Evolutionary conservation across 176 grass and related monocot genomes (phyloP), one percentile per base, ranked within the genome.

Genomic region (Coix lacrymajobi): DNA sequence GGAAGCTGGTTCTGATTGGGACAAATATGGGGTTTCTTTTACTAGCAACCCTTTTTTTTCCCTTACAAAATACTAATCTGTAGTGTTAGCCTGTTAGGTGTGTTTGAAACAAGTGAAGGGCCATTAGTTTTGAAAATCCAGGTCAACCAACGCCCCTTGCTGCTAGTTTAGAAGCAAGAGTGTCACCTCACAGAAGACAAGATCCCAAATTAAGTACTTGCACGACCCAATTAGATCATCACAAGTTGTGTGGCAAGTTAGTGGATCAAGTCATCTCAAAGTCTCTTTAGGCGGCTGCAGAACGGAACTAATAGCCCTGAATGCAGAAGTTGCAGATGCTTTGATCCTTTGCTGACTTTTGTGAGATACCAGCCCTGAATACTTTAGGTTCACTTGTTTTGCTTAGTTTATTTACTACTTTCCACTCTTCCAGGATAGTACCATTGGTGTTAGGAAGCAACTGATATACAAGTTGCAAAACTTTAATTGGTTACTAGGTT

Each of bases 281-380:
- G 25, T 17, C 19, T 63, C 25, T 28, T 56, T 82, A 32, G 49
- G 51, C 0, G 17, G 39, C 71, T 84, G 29, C 20, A 14, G 25
- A 64, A 45, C 46, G 1, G 36, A 64, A 46, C 38, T 30, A 63
- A 57, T 24, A 22, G 58, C 43, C 33, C 10, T 17, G 33, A 41
- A 44, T 43, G 22, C 32, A 62, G 38, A 71, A 73, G 28, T 61
- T 85, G 38, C 22, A 37, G 57, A 32, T 73, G 51, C 56, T 74
- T 74, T 71, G 51, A 71, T 76, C 58, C 73, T 81, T 45, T 63
- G 26, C 76, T 83, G 85, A 82, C 51, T 87, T 87, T 56, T 9
- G 39, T 41, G n/a, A 40, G 26, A 66, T 81, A 71, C 40, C 33
- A 32, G 49, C 8, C 38, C 32, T 56, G 45, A 69, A 69, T n/a